Evolutionary conservation across 805 yeast genomes (phyloP).

Genomic region (Wickerhamiella cacticola): DNA sequence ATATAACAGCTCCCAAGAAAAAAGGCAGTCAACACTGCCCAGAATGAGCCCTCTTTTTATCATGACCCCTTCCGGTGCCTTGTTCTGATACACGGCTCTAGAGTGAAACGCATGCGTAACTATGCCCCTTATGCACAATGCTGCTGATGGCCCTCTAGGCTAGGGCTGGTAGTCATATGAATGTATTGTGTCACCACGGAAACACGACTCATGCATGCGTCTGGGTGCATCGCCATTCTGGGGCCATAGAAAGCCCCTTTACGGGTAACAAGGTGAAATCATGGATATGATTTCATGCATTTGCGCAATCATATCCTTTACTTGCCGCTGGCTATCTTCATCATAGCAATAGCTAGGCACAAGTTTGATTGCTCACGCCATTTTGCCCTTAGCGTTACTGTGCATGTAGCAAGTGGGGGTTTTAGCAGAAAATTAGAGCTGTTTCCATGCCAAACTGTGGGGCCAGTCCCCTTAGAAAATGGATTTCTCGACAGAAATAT

Average conservation of each 20-base stretch:
- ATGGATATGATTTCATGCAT: neutral
- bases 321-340: neutral
- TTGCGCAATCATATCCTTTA: neutral
- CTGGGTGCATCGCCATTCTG: neutral
- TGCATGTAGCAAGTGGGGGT: slow-evolving; percentile 2
- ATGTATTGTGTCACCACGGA: neutral
- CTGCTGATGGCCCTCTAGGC: slow-evolving; percentile 2
- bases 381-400: neutral
- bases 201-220: neutral
- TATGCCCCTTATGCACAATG: slow-evolving; percentile 2
- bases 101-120: slow-evolving; percentile 5
- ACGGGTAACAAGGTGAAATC: neutral
- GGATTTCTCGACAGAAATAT: neutral
- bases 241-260: neutral
- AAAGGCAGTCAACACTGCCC: no score
- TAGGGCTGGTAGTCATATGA: slow-evolving; percentile 1
- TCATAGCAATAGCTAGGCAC: neutral
- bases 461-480: neutral
- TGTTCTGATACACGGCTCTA: slow-evolving; percentile 3
- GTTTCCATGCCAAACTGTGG: neutral
- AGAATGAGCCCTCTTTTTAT: no score
- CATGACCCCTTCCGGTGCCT: no score
- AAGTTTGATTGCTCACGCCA: slow-evolving; percentile 1
- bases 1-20: no score
- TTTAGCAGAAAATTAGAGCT: neutral